These are phyloP conservation scores for Phytophthora pluvialis DNA, from an alignment of 352 stramenopile species.

Conservation along the genomic window DNA sequence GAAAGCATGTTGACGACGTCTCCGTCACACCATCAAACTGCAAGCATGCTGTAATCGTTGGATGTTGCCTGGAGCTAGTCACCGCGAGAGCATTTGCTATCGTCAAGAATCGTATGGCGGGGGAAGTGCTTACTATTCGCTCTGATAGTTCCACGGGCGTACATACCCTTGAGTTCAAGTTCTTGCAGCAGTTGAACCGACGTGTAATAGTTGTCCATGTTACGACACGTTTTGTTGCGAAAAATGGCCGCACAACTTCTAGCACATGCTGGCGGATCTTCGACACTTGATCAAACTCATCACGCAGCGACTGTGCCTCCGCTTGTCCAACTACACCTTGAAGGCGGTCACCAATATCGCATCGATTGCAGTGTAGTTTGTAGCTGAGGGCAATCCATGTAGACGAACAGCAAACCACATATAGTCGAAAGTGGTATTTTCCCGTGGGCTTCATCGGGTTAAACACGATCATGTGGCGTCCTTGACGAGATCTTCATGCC, in stretches of 20 bases:
- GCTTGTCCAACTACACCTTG: neutral
- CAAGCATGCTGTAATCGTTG: neutral
- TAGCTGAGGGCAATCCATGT: neutral
- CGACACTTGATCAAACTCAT: neutral
- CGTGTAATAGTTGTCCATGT: neutral
- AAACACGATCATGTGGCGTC: too few relatives aligned
- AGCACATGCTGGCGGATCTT: neutral
- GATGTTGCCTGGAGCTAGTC: neutral
- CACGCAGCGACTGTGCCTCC: neutral
- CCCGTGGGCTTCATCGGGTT: too few relatives aligned
- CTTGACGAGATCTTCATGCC: conserved; percentile 1
- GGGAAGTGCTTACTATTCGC: neutral
- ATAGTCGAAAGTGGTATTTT: too few relatives aligned
- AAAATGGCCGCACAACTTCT: neutral
- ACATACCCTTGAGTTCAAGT: neutral
- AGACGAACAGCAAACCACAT: neutral
- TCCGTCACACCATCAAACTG: too few relatives aligned
- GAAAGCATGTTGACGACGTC: too few relatives aligned
- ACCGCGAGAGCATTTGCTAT: neutral
- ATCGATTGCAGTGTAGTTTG: neutral
- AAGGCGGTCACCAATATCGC: neutral
- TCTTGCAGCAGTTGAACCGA: neutral
- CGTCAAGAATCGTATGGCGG: too few relatives aligned
- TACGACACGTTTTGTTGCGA: neutral
- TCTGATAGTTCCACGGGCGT: neutral